Base-by-base conservation (phyloP, 805 yeast genomes). In the Jamesozyma hellenica region DNA sequence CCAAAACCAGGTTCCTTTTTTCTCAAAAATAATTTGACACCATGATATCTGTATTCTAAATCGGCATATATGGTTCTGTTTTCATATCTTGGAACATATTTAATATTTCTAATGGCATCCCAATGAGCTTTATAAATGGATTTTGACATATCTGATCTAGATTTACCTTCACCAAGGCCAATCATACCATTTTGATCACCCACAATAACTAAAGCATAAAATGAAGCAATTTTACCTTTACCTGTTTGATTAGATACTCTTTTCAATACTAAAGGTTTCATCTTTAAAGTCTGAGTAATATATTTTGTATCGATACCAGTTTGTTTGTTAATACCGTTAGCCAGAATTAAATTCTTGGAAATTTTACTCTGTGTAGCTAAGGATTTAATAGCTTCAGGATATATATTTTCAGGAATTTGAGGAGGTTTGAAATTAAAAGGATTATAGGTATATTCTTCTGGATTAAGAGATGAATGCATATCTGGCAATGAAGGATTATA, bases 1-100 rank as follows among this genome's bases (percentile, higher is more conserved):
- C 98, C 98, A 47, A 82, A 82, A 53, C 96, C 97, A 1, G 95
- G 80, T 18, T 95, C 92, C 1, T 95, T 88, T 3, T 94, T 76
- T 58, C 87, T 76, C 53, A 92, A 67, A 50, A 79, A 75, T 50
- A 92, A 71, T 51, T 81, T 75, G 40, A 87, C 88, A 29, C 96
- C 94, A 54, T 88, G 96, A 64, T 67, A 85, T 59, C 86, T 85
- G 65, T 79, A 71, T 51, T 82, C 82, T 41, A 90, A 71, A 45
- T 82, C 80, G 38, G 95, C 95, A 53, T 77, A 75, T 39, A 92
- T 82, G 14, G 98, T 92, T 66, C 98, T 75, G 52, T 86, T 74
- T 64, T 92, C 96, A 56, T 82, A 80, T 51, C 96, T 75, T 42
- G 95, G 94, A 39, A 92, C 74, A 50, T 77, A 76, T 32, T 73